Conservation (phyloP, 352 stramenopile species). For the Phytophthora palmivora region DNA sequence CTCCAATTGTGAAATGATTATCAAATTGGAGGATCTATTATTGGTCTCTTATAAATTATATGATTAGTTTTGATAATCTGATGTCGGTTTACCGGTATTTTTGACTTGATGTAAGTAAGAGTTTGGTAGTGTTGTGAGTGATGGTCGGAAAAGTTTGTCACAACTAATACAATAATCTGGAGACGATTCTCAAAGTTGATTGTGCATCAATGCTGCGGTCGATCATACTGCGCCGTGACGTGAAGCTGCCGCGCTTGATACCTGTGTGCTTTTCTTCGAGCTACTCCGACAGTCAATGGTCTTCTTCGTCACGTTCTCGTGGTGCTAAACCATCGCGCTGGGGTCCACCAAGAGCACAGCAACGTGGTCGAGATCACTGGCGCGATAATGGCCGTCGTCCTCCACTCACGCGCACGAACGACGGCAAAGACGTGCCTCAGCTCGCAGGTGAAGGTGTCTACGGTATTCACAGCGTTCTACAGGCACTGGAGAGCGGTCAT, state of each 20-base stretch:
- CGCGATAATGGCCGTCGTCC: slow-evolving; percentile 23
- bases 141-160: slow-evolving; percentile 5
- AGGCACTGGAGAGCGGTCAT: slow-evolving; percentile 69
- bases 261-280: slow-evolving; percentile 13
- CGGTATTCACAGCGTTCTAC: slow-evolving; percentile 74
- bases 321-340: slow-evolving; percentile 9
- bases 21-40: too few relatives aligned
- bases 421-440: slow-evolving; percentile 56
- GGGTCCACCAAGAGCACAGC: slow-evolving; percentile 4
- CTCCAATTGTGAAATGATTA: slow-evolving; percentile 18
- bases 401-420: slow-evolving; percentile 33
- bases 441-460: slow-evolving; percentile 67
- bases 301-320: slow-evolving; percentile 7
- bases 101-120: too few relatives aligned
- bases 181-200: not conserved
- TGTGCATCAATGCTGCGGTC: slow-evolving; percentile 9
- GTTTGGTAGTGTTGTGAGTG: slow-evolving; percentile 11
- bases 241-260: slow-evolving; percentile 8
- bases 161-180: slow-evolving; percentile 7
- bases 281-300: slow-evolving; percentile 17
- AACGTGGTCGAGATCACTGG: slow-evolving; percentile 14
- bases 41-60: too few relatives aligned
- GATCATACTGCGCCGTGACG: not conserved
- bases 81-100: too few relatives aligned
- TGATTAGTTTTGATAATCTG: too few relatives aligned